Base-by-base conservation (phyloP, 345 rosid species). In the Acer negundo region DNA sequence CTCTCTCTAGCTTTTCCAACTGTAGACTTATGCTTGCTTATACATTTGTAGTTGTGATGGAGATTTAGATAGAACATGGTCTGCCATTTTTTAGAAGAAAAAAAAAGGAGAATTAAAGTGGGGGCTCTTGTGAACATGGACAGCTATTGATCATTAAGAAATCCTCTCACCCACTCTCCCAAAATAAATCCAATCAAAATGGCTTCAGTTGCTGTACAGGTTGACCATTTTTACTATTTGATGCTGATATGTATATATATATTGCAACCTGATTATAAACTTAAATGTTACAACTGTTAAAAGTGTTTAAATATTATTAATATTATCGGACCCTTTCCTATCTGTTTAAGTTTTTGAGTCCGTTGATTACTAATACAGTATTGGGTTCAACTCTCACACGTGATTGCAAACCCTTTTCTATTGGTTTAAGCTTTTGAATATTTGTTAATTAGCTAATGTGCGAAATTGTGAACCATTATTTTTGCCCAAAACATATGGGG, bases 1-100 rank as follows among this genome's bases (percentile, higher is more conserved):
- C 2, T 20, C n/a, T 75, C 31, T 20, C 20, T 13, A 20, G 44
- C 62, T 70, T 69, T 69, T n/a, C 10, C 40, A 31, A 22, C 31
- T 49, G 17, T 40, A 13, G 22, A 13, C 63, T 53, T 53, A 35
- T 75, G 53, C 78, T 66, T 67, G 65, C 53, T 53, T 15, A 28
- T 26, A 7, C 19, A 26, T 28, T 73, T 46, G 3, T 10, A 17
- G 12, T 16, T 10, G 19, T 59, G 63, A 67, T 35, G 38, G 53
- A 55, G 72, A 67, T 55, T 75, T 38, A 47, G 61, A 63, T 28
- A 63, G 66, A 63, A 64, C 31, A 19, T 7, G 69, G 77, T 47
- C 62, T 19, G 67, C 70, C 77, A 63, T 63, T 62, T 74, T 74
- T 22, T 20, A 5, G 46, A n/a, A 35, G 6, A 63, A 42, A 42